Percentiles rank a stretch among this genome's conserved stretches.
These are phyloP conservation scores for Scheffersomyces ergatensis DNA, from an alignment of 805 yeast genomes.

Conservation along the genomic window DNA sequence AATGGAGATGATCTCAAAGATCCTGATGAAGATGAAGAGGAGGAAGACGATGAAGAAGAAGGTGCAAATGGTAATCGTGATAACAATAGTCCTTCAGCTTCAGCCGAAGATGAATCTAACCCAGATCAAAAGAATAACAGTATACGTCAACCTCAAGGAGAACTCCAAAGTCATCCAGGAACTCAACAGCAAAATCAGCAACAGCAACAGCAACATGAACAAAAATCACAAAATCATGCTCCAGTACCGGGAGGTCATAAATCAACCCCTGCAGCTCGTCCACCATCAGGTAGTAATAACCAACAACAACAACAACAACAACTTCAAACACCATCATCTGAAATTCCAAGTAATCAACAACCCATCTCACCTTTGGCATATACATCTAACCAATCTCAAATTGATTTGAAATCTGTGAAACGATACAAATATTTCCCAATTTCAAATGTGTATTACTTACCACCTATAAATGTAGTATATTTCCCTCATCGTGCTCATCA, in stretches of 20 bases:
- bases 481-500: conserved; percentile 57
- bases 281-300: background rate
- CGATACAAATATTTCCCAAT: conserved; percentile 51
- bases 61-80: background rate
- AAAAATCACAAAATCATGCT: conserved; percentile 1
- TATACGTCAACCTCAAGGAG: background rate
- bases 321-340: background rate
- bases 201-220: background rate
- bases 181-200: no score
- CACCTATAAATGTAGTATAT: conserved; percentile 55
- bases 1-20: conserved; percentile 1
- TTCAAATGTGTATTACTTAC: conserved; percentile 48
- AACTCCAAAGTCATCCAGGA: no score
- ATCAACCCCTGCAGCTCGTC: background rate
- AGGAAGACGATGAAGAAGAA: background rate
- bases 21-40: conserved; percentile 5
- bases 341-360: background rate
- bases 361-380: conserved; percentile 11
- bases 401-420: conserved; percentile 10
- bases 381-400: conserved; percentile 6
- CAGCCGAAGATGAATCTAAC: background rate
- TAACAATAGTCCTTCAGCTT: background rate
- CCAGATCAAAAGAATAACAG: background rate
- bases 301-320: background rate
- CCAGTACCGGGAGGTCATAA: background rate